A percentile compares a stretch with the other conserved stretches of the same genome.
Conservation (phyloP, 192 early-diverging fungal species). For the Rhizophlyctis rosea region DNA sequence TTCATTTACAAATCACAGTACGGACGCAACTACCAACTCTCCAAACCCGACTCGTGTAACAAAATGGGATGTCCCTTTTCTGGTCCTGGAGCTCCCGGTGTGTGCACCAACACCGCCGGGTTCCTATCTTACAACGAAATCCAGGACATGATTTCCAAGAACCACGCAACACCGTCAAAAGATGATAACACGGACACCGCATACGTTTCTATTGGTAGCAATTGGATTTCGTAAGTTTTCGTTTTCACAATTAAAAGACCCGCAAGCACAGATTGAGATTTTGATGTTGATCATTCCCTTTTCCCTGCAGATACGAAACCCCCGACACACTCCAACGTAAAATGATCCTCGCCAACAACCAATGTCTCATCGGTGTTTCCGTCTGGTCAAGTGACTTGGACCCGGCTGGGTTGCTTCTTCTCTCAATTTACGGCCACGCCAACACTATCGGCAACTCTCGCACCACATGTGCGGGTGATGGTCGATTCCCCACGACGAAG, state of each 20-base stretch:
- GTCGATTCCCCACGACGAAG: not conserved
- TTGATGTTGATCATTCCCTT: no score
- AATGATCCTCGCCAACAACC: not conserved
- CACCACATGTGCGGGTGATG: not conserved
- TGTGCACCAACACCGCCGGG: conserved; percentile 10
- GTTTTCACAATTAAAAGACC: no score
- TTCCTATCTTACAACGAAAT: conserved; percentile 7
- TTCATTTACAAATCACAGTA: no score
- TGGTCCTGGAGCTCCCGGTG: not conserved
- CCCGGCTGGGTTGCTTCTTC: not conserved
- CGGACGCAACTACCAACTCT: conserved; percentile 11
- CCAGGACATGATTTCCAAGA: no score
- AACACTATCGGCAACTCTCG: not conserved
- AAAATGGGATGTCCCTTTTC: not conserved
- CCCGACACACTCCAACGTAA: not conserved
- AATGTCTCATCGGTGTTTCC: conserved; percentile 4
- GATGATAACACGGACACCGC: no score
- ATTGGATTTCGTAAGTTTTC: no score
- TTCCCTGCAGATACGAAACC: no score
- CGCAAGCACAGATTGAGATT: no score
- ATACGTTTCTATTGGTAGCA: no score
- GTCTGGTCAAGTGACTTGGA: conserved; percentile 2
- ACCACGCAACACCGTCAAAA: no score
- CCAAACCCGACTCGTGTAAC: not conserved
- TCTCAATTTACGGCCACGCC: conserved; percentile 2